Evolutionary conservation across 805 yeast genomes (phyloP).

Genomic region (Kazachstania psychrophila): DNA sequence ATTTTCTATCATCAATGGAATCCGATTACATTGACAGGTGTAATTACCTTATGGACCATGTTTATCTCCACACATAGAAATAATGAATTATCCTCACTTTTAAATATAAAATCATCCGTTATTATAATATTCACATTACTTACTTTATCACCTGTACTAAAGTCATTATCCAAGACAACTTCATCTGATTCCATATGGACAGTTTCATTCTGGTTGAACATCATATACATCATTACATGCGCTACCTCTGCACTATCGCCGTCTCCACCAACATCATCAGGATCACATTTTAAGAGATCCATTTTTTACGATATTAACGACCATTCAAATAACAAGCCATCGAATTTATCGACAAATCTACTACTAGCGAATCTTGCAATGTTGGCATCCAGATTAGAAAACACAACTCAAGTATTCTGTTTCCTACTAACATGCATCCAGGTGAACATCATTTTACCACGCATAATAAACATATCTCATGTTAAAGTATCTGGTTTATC

Average conservation of each 20-base stretch:
- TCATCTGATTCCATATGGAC: conserved; percentile 96
- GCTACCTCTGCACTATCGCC: conserved; percentile 6
- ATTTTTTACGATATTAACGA: conserved; percentile 5
- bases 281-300: conserved; percentile 1
- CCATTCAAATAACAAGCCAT: conserved; percentile 4
- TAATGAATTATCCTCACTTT: conserved; percentile 4
- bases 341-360: conserved; percentile 68
- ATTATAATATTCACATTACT: conserved; percentile 62
- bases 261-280: conserved; percentile 1
- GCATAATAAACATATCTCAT: conserved; percentile 12
- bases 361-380: conserved; percentile 82
- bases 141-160: conserved; percentile 80
- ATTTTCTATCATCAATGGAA: conserved; percentile 18
- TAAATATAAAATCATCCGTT: conserved; percentile 52
- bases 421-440: conserved; percentile 49
- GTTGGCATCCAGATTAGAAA: conserved; percentile 72
- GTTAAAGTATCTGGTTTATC: conserved; percentile 12
- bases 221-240: conserved; percentile 44
- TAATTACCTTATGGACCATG: neutral
- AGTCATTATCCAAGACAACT: conserved; percentile 79
- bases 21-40: conserved; percentile 16
- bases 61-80: conserved; percentile 1
- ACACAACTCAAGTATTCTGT: conserved; percentile 72
- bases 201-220: conserved; percentile 65
- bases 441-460: conserved; percentile 26